Evolutionary conservation across 805 yeast species (phyloP).

Genomic region (Kluyveromyces aestuarii): DNA sequence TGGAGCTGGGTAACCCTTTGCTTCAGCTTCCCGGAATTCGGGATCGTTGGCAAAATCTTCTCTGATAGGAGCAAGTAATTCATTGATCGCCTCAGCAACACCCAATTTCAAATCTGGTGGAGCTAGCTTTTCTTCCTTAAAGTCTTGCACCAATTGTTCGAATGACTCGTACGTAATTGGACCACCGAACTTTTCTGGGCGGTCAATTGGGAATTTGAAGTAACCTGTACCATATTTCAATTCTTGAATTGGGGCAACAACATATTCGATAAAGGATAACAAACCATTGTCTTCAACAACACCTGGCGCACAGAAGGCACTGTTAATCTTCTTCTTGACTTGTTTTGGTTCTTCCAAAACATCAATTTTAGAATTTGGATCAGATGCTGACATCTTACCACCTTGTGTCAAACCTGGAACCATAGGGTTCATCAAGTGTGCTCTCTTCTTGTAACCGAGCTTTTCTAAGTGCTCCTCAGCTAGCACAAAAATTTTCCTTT

Average conservation of each 20-base stretch:
- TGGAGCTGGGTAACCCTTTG: slow-evolving; percentile 77
- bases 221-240: slow-evolving; percentile 50
- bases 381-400: slow-evolving; percentile 98
- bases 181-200: slow-evolving; percentile 98
- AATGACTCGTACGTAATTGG: slow-evolving; percentile 63
- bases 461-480: slow-evolving; percentile 90
- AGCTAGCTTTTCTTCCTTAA: slow-evolving; percentile 60
- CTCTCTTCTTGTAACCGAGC: slow-evolving; percentile 93
- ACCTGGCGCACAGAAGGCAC: slow-evolving; percentile 96
- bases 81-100: slow-evolving; percentile 77
- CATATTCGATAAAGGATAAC: slow-evolving; percentile 75
- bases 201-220: slow-evolving; percentile 64
- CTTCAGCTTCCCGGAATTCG: slow-evolving; percentile 69
- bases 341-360: slow-evolving; percentile 79
- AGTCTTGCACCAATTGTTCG: slow-evolving; percentile 64
- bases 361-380: slow-evolving; percentile 96
- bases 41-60: slow-evolving; percentile 49
- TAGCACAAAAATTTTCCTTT: slow-evolving; percentile 91
- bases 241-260: slow-evolving; percentile 78
- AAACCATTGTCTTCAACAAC: slow-evolving; percentile 85
- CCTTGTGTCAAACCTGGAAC: slow-evolving; percentile 97
- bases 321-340: slow-evolving; percentile 81
- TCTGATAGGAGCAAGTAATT: slow-evolving; percentile 75
- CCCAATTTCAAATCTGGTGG: slow-evolving; percentile 95
- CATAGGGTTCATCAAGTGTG: slow-evolving; percentile 98